A percentile compares a stretch with the other conserved stretches of the same genome.
phyloP scores from a whole-genome alignment of 2,329 filamentous ascomycete genomes.

The Penicillium aurantiogriseum region DNA sequence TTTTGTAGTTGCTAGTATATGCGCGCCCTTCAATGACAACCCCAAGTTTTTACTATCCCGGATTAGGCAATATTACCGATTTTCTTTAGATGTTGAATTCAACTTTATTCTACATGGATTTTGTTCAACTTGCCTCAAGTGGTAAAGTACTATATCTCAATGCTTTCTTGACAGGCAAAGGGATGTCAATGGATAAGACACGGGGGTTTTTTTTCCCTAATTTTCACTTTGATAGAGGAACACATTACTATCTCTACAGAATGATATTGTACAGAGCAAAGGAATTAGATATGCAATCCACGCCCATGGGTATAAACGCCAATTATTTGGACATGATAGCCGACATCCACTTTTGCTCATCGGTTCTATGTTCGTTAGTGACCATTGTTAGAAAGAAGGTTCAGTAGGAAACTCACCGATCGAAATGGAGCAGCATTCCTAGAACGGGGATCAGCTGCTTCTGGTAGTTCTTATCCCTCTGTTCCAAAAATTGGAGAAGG shows the following conservation, averaged over 20 bases:
- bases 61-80: constrained; percentile 3
- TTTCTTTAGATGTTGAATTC: not conserved
- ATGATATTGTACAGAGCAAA: constrained; percentile 6
- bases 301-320: constrained; percentile 3
- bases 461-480: constrained; percentile 66
- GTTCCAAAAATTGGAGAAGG: constrained; percentile 64
- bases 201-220: too few species aligned
- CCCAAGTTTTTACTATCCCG: not conserved
- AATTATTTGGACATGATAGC: constrained; percentile 60
- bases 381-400: too few species aligned
- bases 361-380: constrained; percentile 51
- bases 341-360: constrained; percentile 83
- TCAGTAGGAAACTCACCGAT: constrained; percentile 49
- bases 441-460: constrained; percentile 65
- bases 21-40: not conserved
- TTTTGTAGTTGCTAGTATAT: not conserved
- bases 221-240: not conserved
- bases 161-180: not conserved
- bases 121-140: not conserved
- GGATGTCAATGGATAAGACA: not conserved
- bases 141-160: not conserved
- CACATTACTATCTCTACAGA: not conserved
- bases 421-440: constrained; percentile 65
- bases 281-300: not conserved
- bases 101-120: not conserved